phyloP scores from a whole-genome alignment of 2,329 filamentous ascomycete species.

The Dryadomyces quercus-mongolicae region DNA sequence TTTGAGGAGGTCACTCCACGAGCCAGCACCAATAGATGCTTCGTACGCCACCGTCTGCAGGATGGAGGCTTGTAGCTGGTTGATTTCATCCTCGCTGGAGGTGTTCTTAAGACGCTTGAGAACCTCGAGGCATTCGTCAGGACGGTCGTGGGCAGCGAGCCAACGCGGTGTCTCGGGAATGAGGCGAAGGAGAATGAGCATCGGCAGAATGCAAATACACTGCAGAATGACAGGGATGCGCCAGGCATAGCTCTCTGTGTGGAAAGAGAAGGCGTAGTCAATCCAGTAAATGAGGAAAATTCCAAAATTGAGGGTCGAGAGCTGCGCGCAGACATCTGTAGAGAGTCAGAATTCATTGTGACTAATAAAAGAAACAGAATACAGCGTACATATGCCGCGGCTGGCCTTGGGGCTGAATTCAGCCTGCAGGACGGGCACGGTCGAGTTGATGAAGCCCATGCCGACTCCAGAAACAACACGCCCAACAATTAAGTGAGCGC shows the following conservation, averaged over 20 bases:
- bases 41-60: too few species aligned
- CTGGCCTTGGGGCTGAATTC: constrained; percentile 18
- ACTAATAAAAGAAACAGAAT: too few species aligned
- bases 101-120: constrained; percentile 16
- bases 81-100: not conserved
- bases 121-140: constrained; percentile 19
- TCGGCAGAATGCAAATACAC: constrained; percentile 26
- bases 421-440: constrained; percentile 23
- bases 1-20: too few species aligned
- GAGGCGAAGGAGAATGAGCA: constrained; percentile 21
- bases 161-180: constrained; percentile 34
- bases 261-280: constrained; percentile 24
- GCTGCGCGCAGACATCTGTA: constrained; percentile 17
- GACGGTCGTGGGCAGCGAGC: constrained; percentile 25
- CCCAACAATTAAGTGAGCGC: constrained; percentile 28
- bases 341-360: too few species aligned
- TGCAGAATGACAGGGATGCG: constrained; percentile 31
- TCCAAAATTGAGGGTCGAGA: constrained; percentile 20
- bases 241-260: constrained; percentile 21
- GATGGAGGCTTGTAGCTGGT: not conserved
- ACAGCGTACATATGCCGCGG: constrained; percentile 18
- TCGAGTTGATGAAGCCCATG: constrained; percentile 23
- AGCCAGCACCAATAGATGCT: too few species aligned
- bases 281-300: constrained; percentile 25
- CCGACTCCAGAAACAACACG: constrained; percentile 27